These are phyloP conservation scores for Trichoderma harzianum DNA, from an alignment of 2,329 filamentous ascomycete genomes.

Conservation along the genomic window DNA sequence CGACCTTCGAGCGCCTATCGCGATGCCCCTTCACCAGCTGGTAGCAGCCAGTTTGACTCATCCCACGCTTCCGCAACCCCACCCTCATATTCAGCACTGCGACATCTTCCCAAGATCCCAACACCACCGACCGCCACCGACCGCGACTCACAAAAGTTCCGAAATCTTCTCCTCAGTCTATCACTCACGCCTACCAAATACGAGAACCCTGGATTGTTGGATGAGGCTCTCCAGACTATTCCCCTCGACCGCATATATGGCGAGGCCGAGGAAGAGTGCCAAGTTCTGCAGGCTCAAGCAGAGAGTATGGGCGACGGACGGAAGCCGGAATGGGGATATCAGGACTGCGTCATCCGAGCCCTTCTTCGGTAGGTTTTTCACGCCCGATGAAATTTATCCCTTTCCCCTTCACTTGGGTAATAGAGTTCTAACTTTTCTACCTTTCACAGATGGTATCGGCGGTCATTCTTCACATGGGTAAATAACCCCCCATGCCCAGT, in stretches of 20 bases:
- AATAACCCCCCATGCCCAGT: conserved; percentile 86
- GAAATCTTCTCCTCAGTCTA: conserved; percentile 78
- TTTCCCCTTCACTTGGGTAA: not conserved
- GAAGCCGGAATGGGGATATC: conserved; percentile 90
- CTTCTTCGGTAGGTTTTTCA: conserved; percentile 64
- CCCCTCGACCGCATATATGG: conserved; percentile 88
- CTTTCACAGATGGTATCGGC: conserved; percentile 73
- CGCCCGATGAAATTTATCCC: conserved; percentile 18
- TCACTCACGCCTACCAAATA: conserved; percentile 89
- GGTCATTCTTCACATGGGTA: conserved; percentile 92
- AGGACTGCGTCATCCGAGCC: conserved; percentile 91
- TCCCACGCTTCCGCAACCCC: conserved; percentile 44
- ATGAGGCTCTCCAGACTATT: conserved; percentile 83
- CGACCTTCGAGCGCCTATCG: conserved; percentile 49
- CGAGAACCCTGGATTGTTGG: conserved; percentile 90
- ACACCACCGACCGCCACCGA: conserved; percentile 67
- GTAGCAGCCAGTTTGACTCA: conserved; percentile 45
- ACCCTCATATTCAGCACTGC: conserved; percentile 47
- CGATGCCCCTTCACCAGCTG: conserved; percentile 32
- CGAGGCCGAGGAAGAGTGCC: conserved; percentile 89
- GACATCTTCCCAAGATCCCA: conserved; percentile 58
- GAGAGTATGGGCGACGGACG: conserved; percentile 78
- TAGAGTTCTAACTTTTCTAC: conserved; percentile 21
- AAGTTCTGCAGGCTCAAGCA: conserved; percentile 82
- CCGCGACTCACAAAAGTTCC: conserved; percentile 67